Base-by-base conservation (phyloP, 768 basidiomycete species). In the Clathrus columnatus region DNA sequence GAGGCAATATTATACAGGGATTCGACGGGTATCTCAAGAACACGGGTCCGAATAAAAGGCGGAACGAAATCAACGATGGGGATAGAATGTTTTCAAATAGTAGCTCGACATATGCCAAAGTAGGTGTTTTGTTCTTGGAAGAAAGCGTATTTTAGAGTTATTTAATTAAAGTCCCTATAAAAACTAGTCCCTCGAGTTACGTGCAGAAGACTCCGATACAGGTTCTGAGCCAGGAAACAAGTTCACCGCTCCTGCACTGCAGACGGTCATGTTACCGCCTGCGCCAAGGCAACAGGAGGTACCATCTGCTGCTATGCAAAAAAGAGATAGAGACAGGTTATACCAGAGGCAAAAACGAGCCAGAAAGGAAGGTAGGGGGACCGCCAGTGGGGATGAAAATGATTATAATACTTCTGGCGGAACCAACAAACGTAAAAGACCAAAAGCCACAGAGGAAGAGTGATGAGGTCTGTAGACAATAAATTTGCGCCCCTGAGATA, bases 11-110 rank as follows among this genome's bases (percentile, higher is more conserved):
- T 51, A 85, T 92, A 32, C 85, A 85, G 62, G 90, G 90, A 4
- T 91, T 91, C 60, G 90, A 91, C 53, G 82, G 84, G 42, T 92
- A 91, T 65, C 78, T 91, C 56, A 92, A 91, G 69, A 84, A 84
- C 61, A 85, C 83, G 57, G 78, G 77, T 0, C 73, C 77, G 7
- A 81, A 77, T 6, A 73, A 87, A 62, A 77, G 84, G 64, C 84
- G 83, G 64, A 81, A 84, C 60, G 88, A 91, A 60, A 78, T 89
- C 56, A 80, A 77, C 58, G 90, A 91, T 55, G 71, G 77, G 11
- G 90, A 92, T 64, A 77, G 90, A 47, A 72, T 91, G 59, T 92
- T 92, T 69, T 89, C 89, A 1, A 84, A 76, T 57, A 91, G 88
- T 69, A 91, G 88, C 61, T 64, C 79, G 27, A 89, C 89, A 2